Percentiles rank a stretch among this genome's conserved stretches.
These are phyloP conservation scores for Aegilops sharonensis DNA, from an alignment of 176 grass and related monocot genomes.

Conservation along the genomic window DNA sequence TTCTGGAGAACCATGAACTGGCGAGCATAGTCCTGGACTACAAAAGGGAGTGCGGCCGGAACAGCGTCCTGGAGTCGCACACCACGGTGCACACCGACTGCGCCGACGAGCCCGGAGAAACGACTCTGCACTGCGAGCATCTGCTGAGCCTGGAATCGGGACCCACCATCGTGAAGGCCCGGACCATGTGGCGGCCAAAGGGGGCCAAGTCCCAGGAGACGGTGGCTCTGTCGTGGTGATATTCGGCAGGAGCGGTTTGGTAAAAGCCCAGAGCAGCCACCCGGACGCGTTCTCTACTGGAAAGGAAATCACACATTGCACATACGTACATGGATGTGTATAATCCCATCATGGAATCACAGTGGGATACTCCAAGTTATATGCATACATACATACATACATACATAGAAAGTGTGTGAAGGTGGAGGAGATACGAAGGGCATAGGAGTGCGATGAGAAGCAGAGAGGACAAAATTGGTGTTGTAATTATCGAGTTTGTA, in stretches of 20 bases:
- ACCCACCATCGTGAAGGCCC: constrained; percentile 61
- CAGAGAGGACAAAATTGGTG: neutral
- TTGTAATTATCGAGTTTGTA: constrained; percentile 56
- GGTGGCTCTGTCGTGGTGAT: constrained; percentile 24
- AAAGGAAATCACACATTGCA: constrained; percentile 24
- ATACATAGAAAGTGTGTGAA: neutral
- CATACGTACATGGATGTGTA: neutral
- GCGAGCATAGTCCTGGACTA: constrained; percentile 84
- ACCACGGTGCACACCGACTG: constrained; percentile 58
- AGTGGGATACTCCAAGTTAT: neutral
- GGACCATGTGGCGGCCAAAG: constrained; percentile 78
- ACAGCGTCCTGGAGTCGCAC: constrained; percentile 81
- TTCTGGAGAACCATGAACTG: constrained; percentile 91
- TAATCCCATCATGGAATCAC: neutral
- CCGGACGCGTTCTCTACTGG: neutral
- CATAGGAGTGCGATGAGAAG: neutral
- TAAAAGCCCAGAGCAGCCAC: neutral
- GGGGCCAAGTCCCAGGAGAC: constrained; percentile 17
- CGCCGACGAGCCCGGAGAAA: constrained; percentile 30
- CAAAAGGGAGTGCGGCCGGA: constrained; percentile 75
- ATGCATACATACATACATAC: neutral
- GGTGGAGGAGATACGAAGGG: constrained; percentile 13
- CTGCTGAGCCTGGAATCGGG: constrained; percentile 79
- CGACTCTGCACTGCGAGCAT: constrained; percentile 79
- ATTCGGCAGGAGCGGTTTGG: constrained; percentile 9